Base-by-base conservation (phyloP, 2,329 filamentous ascomycete genomes). In the Grosmannia serpens region DNA sequence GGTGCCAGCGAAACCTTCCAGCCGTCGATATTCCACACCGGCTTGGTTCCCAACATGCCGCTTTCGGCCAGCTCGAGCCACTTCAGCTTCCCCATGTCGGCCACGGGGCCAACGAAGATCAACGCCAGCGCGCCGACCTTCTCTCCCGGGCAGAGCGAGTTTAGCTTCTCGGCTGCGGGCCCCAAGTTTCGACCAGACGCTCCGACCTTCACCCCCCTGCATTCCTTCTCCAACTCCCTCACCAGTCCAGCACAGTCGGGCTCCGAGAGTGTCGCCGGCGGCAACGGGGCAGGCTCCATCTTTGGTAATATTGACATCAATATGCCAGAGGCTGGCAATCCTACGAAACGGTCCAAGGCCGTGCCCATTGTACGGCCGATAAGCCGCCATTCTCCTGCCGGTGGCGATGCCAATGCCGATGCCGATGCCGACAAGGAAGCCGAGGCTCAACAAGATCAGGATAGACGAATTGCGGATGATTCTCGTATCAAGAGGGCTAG, bases 401-500 rank as follows among this genome's bases (percentile, higher is more conserved):
- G 13, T 38, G 35, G 35, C 29, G 35, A n/a, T n/a, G n/a, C 10
- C 9, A 29, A 67, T 26, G 22, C 44, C 3, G 26, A 1, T 3
- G 63, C 2, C 35, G 35, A 13, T 38, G 35, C 13, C 29, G 35
- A 52, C 15, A 64, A 65, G 35, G 63, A 69, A 11, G 68, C 69
- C 31, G 65, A 62, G n/a, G 58, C 61, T 0, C 61, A 64, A 8
- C 69, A 87, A 59, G 82, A 84, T 61, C 76, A 80, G 3, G 78
- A 85, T 61, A 84, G 85, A 20, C 82, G 84, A 29, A 71, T 80
- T 24, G 77, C 76, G n/a, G 83, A 88, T 59, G 81, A 86, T 60
- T 83, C 83, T 26, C 84, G 89, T 47, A 76, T 85, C 67, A 96
- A 96, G 77, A 84, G 91, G 68, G 84, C 83, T 62, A 85, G 90